phyloP scores from a whole-genome alignment of 495 filamentous ascomycete genomes.

The Poronia punctata region DNA sequence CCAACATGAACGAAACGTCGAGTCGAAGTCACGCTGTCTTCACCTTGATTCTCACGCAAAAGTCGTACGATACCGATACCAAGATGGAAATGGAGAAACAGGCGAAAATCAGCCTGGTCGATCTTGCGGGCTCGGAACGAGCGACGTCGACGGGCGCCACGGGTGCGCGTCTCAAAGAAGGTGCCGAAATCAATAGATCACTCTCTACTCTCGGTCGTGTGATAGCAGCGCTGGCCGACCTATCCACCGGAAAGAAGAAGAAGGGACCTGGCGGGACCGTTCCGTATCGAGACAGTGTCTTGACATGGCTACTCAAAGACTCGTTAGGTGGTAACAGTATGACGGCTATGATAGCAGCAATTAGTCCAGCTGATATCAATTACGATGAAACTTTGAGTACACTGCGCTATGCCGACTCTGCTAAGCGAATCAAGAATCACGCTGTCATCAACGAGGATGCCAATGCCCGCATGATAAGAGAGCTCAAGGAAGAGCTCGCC shows the following conservation, averaged over 20 bases:
- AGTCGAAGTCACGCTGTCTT: slow-evolving; percentile 98
- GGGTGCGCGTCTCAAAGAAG: slow-evolving; percentile 93
- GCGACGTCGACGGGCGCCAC: slow-evolving; percentile 93
- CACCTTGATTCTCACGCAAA: slow-evolving; percentile 91
- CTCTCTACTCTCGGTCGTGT: slow-evolving; percentile 96
- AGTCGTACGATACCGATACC: slow-evolving; percentile 85
- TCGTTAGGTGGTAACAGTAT: slow-evolving; percentile 97
- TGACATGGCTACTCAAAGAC: slow-evolving; percentile 97
- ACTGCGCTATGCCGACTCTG: slow-evolving; percentile 91
- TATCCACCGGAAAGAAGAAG: slow-evolving; percentile 82
- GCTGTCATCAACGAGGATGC: slow-evolving; percentile 98
- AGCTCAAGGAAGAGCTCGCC: slow-evolving; percentile 91
- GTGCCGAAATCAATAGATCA: slow-evolving; percentile 96
- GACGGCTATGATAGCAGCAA: slow-evolving; percentile 99
- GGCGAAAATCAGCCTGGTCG: slow-evolving; percentile 94
- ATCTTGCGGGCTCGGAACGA: slow-evolving; percentile 96
- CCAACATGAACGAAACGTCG: slow-evolving; percentile 99
- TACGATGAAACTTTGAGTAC: slow-evolving; percentile 97
- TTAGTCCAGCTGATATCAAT: slow-evolving; percentile 98
- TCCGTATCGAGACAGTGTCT: slow-evolving; percentile 91
- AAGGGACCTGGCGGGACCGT: slow-evolving; percentile 66
- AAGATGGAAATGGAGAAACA: slow-evolving; percentile 97
- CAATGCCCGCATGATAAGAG: slow-evolving; percentile 97
- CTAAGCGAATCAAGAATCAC: slow-evolving; percentile 99
- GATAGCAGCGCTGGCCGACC: slow-evolving; percentile 90